These are phyloP conservation scores for Alternaria longipes DNA, from an alignment of 2,329 filamentous ascomycete genomes.

Conservation along the genomic window DNA sequence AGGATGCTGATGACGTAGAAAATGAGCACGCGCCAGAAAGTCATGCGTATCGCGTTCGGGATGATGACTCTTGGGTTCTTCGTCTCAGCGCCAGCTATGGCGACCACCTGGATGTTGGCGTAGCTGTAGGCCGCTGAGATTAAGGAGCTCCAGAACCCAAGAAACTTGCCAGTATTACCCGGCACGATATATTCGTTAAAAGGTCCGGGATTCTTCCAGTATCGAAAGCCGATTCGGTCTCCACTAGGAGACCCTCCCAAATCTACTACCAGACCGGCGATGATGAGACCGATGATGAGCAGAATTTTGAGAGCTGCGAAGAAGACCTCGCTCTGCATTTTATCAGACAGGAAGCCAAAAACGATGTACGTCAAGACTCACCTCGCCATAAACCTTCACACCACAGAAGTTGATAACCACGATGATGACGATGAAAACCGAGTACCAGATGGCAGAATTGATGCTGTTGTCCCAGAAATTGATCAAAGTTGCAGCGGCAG, in stretches of 20 bases:
- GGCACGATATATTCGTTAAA: slow-evolving; percentile 55
- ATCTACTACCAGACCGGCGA: slow-evolving; percentile 40
- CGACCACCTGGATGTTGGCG: slow-evolving; percentile 40
- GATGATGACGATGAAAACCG: slow-evolving; percentile 22
- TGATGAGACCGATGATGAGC: slow-evolving; percentile 39
- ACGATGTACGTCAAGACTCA: not conserved
- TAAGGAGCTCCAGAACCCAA: slow-evolving; percentile 65
- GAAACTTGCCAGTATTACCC: slow-evolving; percentile 67
- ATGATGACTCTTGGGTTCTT: slow-evolving; percentile 52
- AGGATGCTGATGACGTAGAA: slow-evolving; percentile 63
- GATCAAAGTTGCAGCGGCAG: slow-evolving; percentile 75
- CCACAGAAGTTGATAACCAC: slow-evolving; percentile 18
- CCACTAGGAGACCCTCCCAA: slow-evolving; percentile 40
- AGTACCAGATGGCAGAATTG: slow-evolving; percentile 20
- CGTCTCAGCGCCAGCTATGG: slow-evolving; percentile 43
- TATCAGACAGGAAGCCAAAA: not conserved
- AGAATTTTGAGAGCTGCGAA: slow-evolving; percentile 59
- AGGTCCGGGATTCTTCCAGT: slow-evolving; percentile 73
- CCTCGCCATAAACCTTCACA: slow-evolving; percentile 27
- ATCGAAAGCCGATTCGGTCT: slow-evolving; percentile 65
- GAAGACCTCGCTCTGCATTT: slow-evolving; percentile 55
- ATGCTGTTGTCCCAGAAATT: slow-evolving; percentile 69
- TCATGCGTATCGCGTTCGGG: slow-evolving; percentile 61
- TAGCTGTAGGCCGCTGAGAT: slow-evolving; percentile 59
- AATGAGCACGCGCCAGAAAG: slow-evolving; percentile 63